Percentiles rank a stretch among this genome's conserved stretches.
These are phyloP conservation scores for Laetiporus sulphureus DNA, from an alignment of 1,284 basidiomycete genomes.

Conservation along the genomic window DNA sequence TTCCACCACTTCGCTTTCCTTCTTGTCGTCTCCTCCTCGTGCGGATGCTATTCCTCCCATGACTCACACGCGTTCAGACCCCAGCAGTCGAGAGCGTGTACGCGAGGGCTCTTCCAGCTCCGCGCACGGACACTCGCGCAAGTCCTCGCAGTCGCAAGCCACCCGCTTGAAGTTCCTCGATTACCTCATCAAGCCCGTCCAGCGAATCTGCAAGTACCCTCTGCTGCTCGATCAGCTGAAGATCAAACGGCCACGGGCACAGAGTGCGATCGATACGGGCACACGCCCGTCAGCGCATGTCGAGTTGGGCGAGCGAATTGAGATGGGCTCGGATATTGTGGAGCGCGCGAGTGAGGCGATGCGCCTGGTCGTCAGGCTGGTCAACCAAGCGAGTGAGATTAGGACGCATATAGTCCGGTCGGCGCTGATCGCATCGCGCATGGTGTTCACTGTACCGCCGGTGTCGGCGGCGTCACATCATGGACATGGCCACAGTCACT, in stretches of 20 bases:
- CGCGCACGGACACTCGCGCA: not conserved
- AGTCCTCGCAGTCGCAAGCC: constrained; percentile 10
- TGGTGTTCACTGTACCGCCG: constrained; percentile 25
- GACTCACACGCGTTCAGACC: constrained; percentile 5
- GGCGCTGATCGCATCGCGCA: constrained; percentile 62
- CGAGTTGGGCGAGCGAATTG: not conserved
- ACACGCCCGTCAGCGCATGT: constrained; percentile 12
- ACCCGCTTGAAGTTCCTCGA: constrained; percentile 63
- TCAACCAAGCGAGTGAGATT: constrained; percentile 42
- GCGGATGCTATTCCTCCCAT: constrained; percentile 1
- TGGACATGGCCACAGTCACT: too few relatives aligned
- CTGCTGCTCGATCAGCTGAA: constrained; percentile 77
- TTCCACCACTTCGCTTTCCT: constrained; percentile 14
- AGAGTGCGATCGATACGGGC: constrained; percentile 14
- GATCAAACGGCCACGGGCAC: constrained; percentile 23
- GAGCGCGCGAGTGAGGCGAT: constrained; percentile 49
- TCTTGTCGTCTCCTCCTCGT: constrained; percentile 4
- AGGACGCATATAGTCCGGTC: constrained; percentile 60
- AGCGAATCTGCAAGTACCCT: constrained; percentile 89
- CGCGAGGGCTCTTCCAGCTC: constrained; percentile 7
- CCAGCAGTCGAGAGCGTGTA: constrained; percentile 3
- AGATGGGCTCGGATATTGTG: constrained; percentile 8
- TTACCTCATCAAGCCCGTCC: constrained; percentile 86
- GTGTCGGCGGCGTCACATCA: constrained; percentile 9
- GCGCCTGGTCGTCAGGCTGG: constrained; percentile 49